phyloP scores from a whole-genome alignment of 768 basidiomycete species.

The Hericium rajendrae region DNA sequence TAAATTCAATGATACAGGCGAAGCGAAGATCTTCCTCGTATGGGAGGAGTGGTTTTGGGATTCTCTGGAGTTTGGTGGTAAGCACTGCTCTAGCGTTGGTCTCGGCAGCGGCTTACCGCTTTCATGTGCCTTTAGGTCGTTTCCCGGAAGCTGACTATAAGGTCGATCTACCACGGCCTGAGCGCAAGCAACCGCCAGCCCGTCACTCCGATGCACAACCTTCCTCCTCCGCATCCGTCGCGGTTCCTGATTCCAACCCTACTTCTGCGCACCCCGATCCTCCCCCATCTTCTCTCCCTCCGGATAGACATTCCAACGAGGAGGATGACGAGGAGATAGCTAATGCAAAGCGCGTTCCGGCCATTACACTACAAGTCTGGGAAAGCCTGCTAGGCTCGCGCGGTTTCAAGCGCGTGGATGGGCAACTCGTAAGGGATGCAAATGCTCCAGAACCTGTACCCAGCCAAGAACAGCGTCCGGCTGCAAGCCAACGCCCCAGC shows the following conservation, averaged over 20 bases:
- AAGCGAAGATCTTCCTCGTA: constrained; percentile 67
- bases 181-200: constrained; percentile 2
- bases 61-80: constrained; percentile 66
- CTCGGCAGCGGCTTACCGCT: too few species aligned
- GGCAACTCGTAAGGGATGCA: constrained; percentile 39
- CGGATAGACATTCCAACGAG: background rate
- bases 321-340: constrained; percentile 48
- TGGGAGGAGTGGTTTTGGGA: constrained; percentile 99
- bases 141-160: constrained; percentile 11
- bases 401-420: constrained; percentile 53
- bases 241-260: constrained; percentile 1
- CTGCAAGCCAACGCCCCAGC: background rate
- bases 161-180: constrained; percentile 11
- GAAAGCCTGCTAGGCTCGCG: constrained; percentile 54
- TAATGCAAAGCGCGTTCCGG: constrained; percentile 46
- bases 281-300: background rate
- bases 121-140: background rate
- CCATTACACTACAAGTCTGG: constrained; percentile 62
- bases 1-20: constrained; percentile 59
- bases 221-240: background rate
- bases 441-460: background rate
- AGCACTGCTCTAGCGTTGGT: constrained; percentile 1
- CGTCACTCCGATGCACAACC: background rate
- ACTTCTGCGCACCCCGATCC: background rate
- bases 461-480: constrained; percentile 4